phyloP scores from a whole-genome alignment of 106 monocot genomes.

The Triglochin maritima region DNA sequence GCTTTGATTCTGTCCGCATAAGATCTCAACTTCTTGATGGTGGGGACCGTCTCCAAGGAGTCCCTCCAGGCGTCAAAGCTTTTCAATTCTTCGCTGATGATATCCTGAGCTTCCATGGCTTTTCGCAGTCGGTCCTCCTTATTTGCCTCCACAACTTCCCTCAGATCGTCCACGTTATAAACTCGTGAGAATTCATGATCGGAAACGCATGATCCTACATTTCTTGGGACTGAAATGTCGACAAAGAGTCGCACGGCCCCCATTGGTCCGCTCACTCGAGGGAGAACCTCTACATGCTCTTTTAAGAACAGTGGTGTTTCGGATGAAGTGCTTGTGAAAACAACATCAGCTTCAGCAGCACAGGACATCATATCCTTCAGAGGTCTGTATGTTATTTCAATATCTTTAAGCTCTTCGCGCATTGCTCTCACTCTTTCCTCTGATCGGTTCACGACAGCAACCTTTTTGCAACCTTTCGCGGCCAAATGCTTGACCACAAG shows the following conservation, averaged over 20 bases:
- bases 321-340: slow-evolving; percentile 94
- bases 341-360: slow-evolving; percentile 78
- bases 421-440: slow-evolving; percentile 62
- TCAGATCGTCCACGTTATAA: slow-evolving; percentile 87
- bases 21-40: slow-evolving; percentile 87
- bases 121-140: slow-evolving; percentile 85
- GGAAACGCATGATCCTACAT: slow-evolving; percentile 72
- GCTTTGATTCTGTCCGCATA: slow-evolving; percentile 75
- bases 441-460: slow-evolving; percentile 79
- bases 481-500: slow-evolving; percentile 89
- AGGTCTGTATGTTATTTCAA: slow-evolving; percentile 79
- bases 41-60: slow-evolving; percentile 92
- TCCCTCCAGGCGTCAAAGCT: slow-evolving; percentile 90
- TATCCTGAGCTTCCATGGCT: slow-evolving; percentile 78
- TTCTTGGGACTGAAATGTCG: slow-evolving; percentile 96
- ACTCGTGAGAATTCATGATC: slow-evolving; percentile 33
- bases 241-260: slow-evolving; percentile 71
- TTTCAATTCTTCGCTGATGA: slow-evolving; percentile 65
- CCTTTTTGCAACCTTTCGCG: slow-evolving; percentile 66
- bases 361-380: slow-evolving; percentile 57
- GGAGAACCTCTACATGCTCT: slow-evolving; percentile 60
- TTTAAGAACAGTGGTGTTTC: slow-evolving; percentile 75
- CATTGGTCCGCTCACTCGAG: slow-evolving; percentile 26
- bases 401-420: slow-evolving; percentile 58
- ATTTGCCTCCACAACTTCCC: slow-evolving; percentile 93